Conservation (phyloP, 257 asterid species). For the Primulina eburnea region DNA sequence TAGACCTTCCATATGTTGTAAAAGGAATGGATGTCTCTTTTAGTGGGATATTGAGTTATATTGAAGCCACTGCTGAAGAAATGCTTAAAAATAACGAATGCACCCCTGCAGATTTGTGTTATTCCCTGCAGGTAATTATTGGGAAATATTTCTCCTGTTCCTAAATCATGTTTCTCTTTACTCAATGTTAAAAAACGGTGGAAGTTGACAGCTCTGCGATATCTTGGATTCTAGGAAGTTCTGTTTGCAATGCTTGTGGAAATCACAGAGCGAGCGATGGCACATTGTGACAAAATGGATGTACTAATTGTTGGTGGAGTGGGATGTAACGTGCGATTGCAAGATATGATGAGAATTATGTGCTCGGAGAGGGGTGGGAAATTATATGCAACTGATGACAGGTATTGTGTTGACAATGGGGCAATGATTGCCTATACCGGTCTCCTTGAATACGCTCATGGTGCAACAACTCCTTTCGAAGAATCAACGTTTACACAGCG, state of each 20-base stretch:
- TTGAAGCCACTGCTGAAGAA: slow-evolving; percentile 86
- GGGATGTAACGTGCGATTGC: slow-evolving; percentile 85
- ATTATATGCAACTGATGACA: slow-evolving; percentile 81
- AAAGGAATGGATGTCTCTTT: slow-evolving; percentile 99
- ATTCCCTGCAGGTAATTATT: slow-evolving; percentile 49
- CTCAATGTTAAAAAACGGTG: background rate
- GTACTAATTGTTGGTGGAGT: slow-evolving; percentile 98
- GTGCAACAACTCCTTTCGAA: slow-evolving; percentile 61
- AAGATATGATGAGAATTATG: slow-evolving; percentile 92
- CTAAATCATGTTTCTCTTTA: background rate
- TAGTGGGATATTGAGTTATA: slow-evolving; percentile 91
- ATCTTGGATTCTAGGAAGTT: slow-evolving; percentile 54
- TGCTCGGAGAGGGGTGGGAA: slow-evolving; percentile 90
- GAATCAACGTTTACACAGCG: slow-evolving; percentile 90
- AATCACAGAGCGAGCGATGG: slow-evolving; percentile 95
- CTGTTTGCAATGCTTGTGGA: slow-evolving; percentile 97
- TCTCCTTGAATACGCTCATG: slow-evolving; percentile 79
- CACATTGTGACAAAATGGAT: slow-evolving; percentile 89
- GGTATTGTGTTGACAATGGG: slow-evolving; percentile 91
- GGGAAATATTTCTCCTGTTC: background rate
- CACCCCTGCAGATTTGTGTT: slow-evolving; percentile 61
- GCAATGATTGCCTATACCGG: slow-evolving; percentile 99
- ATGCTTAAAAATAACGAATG: slow-evolving; percentile 64
- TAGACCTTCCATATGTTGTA: slow-evolving; percentile 91
- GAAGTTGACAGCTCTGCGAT: background rate